phyloP scores from a whole-genome alignment of 805 yeast species.

The Saturnispora saitoi region DNA sequence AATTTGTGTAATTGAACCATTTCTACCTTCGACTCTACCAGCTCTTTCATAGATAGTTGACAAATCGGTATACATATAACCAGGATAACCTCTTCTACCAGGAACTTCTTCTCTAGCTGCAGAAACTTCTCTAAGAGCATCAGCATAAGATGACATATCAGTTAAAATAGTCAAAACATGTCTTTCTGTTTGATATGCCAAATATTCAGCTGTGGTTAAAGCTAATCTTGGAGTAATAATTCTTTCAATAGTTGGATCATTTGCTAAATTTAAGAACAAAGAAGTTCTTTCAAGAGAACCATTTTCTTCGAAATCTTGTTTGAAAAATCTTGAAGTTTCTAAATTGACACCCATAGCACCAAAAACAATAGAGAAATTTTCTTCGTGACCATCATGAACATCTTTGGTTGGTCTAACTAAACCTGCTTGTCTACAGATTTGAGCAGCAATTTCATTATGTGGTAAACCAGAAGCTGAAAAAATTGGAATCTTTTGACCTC shows the following conservation, averaged over 20 bases:
- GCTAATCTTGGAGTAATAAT: conserved; percentile 99
- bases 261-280: conserved; percentile 92
- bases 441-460: conserved; percentile 99
- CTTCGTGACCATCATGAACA: conserved; percentile 99
- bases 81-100: conserved; percentile 99
- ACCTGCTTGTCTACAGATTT: conserved; percentile 99
- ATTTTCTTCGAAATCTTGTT: conserved; percentile 98
- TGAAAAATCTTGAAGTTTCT: conserved; percentile 97
- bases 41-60: conserved; percentile 99
- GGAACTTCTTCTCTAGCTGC: conserved; percentile 99
- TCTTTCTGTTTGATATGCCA: conserved; percentile 98
- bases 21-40: conserved; percentile 99
- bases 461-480: conserved; percentile 99
- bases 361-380: conserved; percentile 95
- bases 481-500: conserved; percentile 99
- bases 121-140: conserved; percentile 98
- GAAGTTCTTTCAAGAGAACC: conserved; percentile 98
- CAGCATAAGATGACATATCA: conserved; percentile 99
- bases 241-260: conserved; percentile 99
- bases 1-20: conserved; percentile 97
- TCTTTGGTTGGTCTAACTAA: conserved; percentile 98
- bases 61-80: conserved; percentile 99
- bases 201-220: conserved; percentile 94
- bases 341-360: conserved; percentile 99
- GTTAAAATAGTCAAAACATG: conserved; percentile 97